Evolutionary conservation across 257 asterid species (phyloP).

Genomic region (Striga asiatica): DNA sequence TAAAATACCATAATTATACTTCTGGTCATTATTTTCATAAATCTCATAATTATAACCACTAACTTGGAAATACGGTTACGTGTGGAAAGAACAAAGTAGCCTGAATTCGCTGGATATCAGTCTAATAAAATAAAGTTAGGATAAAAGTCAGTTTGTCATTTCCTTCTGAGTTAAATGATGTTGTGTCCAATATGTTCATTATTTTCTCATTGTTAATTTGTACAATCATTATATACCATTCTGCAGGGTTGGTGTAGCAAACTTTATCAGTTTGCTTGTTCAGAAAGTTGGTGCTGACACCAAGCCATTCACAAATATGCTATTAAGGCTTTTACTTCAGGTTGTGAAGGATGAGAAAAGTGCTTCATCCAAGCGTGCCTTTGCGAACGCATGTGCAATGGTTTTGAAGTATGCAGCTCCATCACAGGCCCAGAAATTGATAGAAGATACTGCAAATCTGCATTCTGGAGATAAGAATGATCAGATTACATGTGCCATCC

Average conservation of each 20-base stretch:
- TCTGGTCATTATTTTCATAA: not conserved
- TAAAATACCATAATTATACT: not conserved
- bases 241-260: conserved; percentile 90
- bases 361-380: conserved; percentile 73
- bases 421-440: conserved; percentile 77
- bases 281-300: conserved; percentile 79
- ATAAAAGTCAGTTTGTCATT: not conserved
- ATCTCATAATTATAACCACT: not conserved
- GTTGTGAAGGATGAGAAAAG: conserved; percentile 89
- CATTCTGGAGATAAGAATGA: conserved; percentile 81
- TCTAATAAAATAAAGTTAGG: not conserved
- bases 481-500: conserved; percentile 82
- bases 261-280: conserved; percentile 60
- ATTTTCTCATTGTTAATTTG: not conserved
- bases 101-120: not conserved
- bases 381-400: conserved; percentile 88
- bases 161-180: not conserved
- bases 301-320: conserved; percentile 67
- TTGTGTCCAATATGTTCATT: not conserved
- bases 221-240: conserved; percentile 12
- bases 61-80: conserved; percentile 6
- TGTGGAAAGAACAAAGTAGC: not conserved
- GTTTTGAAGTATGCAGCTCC: conserved; percentile 73
- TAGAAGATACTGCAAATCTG: conserved; percentile 74
- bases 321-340: conserved; percentile 79